Conservation (phyloP, 2,329 filamentous ascomycete genomes). For the Fusarium dlaminii region DNA sequence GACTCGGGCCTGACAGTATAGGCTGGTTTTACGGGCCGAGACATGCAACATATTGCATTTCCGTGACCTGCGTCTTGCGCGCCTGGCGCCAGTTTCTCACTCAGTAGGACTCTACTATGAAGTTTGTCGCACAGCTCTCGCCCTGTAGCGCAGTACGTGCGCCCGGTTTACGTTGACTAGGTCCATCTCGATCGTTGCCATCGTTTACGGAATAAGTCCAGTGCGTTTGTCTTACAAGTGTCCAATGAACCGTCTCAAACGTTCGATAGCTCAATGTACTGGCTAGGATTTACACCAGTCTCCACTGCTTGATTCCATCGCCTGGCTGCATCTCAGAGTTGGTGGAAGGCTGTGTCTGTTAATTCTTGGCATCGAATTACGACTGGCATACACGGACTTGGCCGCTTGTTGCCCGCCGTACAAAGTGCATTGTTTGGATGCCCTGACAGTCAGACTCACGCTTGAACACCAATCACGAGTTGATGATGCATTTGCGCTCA, state of each 20-base stretch:
- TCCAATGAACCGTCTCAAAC: slow-evolving; percentile 38
- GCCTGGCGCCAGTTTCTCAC: slow-evolving; percentile 20
- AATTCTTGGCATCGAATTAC: slow-evolving; percentile 11
- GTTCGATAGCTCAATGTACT: slow-evolving; percentile 13
- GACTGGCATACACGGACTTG: slow-evolving; percentile 23
- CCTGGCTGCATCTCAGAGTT: slow-evolving; percentile 12
- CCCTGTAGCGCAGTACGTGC: background rate
- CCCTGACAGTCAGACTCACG: background rate
- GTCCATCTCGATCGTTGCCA: background rate
- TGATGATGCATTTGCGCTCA: background rate
- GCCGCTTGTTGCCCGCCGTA: slow-evolving; percentile 16
- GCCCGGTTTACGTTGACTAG: slow-evolving; percentile 2
- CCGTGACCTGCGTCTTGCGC: slow-evolving; percentile 22
- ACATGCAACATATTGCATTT: slow-evolving; percentile 3
- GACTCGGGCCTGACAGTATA: slow-evolving; percentile 3
- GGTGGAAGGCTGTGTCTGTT: slow-evolving; percentile 15
- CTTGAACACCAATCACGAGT: background rate
- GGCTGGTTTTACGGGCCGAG: slow-evolving; percentile 4
- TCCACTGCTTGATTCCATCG: slow-evolving; percentile 34
- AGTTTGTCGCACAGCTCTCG: background rate
- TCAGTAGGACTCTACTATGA: background rate
- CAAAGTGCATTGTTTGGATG: background rate
- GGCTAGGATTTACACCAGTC: slow-evolving; percentile 21
- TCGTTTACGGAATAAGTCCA: slow-evolving; percentile 8
- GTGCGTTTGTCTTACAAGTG: slow-evolving; percentile 3